A percentile compares a stretch with the other conserved stretches of the same genome.
phyloP scores from a whole-genome alignment of 352 stramenopile genomes.

The Elongisporangium anandrum region DNA sequence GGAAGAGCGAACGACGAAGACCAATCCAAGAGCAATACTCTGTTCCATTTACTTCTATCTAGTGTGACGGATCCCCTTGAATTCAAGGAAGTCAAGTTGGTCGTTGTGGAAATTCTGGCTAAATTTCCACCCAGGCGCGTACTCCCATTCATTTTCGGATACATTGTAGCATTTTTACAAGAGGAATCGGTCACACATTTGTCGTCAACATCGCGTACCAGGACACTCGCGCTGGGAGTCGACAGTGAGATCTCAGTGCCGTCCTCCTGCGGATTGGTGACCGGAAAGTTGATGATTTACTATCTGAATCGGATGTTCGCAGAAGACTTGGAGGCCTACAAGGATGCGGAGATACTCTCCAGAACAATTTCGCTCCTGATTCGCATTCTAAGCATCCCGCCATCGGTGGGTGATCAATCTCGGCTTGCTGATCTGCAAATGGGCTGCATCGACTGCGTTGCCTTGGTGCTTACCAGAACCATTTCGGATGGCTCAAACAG shows the following conservation, averaged over 20 bases:
- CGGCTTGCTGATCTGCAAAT: constrained; percentile 58
- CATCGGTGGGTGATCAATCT: constrained; percentile 15
- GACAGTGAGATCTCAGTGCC: background rate
- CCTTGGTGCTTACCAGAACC: constrained; percentile 33
- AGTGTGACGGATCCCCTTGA: constrained; percentile 45
- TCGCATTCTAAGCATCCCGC: constrained; percentile 45
- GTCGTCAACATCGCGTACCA: constrained; percentile 1
- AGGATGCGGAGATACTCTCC: constrained; percentile 16
- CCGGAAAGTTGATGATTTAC: constrained; percentile 70
- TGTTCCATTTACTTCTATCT: background rate
- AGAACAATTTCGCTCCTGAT: constrained; percentile 30
- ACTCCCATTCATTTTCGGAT: constrained; percentile 32
- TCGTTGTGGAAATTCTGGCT: constrained; percentile 45
- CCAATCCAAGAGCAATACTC: background rate
- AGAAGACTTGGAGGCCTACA: constrained; percentile 22
- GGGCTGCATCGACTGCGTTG: constrained; percentile 65
- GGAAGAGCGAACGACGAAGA: background rate
- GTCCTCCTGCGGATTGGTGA: constrained; percentile 34
- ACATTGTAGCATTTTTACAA: constrained; percentile 38
- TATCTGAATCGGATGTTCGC: constrained; percentile 69
- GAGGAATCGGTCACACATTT: constrained; percentile 11
- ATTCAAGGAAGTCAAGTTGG: constrained; percentile 80
- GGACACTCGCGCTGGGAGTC: background rate
- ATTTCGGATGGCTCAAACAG: constrained; percentile 2
- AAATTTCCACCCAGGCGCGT: constrained; percentile 31